A percentile compares a stretch with the other conserved stretches of the same genome.
Conservation (phyloP, 2,329 filamentous ascomycete species). For the Alternaria ethzedia region DNA sequence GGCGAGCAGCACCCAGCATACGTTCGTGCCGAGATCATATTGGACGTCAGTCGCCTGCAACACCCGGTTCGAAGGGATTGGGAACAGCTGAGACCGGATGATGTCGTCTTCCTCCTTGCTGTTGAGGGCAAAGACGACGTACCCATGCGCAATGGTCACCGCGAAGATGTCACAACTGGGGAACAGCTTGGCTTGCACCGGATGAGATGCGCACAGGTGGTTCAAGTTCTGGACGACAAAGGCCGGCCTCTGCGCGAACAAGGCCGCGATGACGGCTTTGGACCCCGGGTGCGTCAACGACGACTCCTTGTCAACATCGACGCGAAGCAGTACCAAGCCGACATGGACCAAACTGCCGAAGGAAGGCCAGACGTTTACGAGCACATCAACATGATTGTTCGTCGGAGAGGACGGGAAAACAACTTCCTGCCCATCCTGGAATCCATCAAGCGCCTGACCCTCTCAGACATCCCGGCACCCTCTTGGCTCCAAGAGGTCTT, state of each 20-base stretch:
- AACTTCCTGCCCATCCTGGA: constrained; percentile 95
- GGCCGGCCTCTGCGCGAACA: constrained; percentile 73
- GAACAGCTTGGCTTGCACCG: constrained; percentile 72
- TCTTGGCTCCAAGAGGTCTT: constrained; percentile 97
- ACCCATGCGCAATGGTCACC: constrained; percentile 62
- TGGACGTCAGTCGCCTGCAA: constrained; percentile 82
- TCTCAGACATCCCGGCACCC: constrained; percentile 85
- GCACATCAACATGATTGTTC: constrained; percentile 82
- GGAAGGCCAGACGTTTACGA: constrained; percentile 83
- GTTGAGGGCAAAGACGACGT: constrained; percentile 67
- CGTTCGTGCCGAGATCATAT: constrained; percentile 82
- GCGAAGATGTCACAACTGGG: constrained; percentile 54
- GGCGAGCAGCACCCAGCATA: constrained; percentile 82
- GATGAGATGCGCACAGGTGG: constrained; percentile 82
- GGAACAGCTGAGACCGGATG: constrained; percentile 85
- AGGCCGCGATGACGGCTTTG: constrained; percentile 68
- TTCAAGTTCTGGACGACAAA: constrained; percentile 86
- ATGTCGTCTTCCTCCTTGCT: constrained; percentile 86
- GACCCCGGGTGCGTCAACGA: constrained; percentile 64
- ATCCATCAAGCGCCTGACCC: constrained; percentile 83
- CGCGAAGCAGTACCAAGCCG: constrained; percentile 74
- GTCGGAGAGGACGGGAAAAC: constrained; percentile 86
- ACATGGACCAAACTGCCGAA: constrained; percentile 69
- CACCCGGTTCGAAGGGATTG: constrained; percentile 82
- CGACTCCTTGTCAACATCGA: constrained; percentile 84